Conservation (phyloP, 2,329 filamentous ascomycete genomes). For the Penicillium sp. region DNA sequence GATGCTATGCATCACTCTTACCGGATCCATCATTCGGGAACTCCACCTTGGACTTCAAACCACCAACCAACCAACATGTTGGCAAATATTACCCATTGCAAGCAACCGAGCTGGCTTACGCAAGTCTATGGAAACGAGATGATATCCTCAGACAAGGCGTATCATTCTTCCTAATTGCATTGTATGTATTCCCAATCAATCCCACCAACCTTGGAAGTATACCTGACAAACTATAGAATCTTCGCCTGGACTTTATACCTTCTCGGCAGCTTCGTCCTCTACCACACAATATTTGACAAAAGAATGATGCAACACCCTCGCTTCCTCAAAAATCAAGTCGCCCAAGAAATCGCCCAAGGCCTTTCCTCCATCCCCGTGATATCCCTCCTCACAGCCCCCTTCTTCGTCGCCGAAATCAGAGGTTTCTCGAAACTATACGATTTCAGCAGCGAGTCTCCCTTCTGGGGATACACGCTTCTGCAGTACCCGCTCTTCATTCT, state of each 20-base stretch:
- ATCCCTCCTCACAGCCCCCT: conserved; percentile 73
- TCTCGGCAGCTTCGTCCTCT: conserved; percentile 76
- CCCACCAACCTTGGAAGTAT: not conserved
- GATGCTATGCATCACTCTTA: conserved; percentile 61
- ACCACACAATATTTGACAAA: conserved; percentile 88
- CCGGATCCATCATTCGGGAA: conserved; percentile 9
- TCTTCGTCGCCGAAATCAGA: conserved; percentile 79
- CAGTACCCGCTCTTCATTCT: conserved; percentile 85
- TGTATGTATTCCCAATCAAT: conserved; percentile 13
- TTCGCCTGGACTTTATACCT: conserved; percentile 84
- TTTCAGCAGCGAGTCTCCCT: conserved; percentile 68
- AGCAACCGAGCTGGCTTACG: conserved; percentile 27
- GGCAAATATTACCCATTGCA: conserved; percentile 25
- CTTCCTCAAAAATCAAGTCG: conserved; percentile 89
- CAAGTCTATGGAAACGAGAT: conserved; percentile 32
- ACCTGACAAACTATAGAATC: conserved; percentile 57
- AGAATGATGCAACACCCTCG: conserved; percentile 82
- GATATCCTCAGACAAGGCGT: conserved; percentile 28
- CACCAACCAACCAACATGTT: conserved; percentile 26
- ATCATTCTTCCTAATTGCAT: conserved; percentile 30
- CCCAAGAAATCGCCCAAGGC: conserved; percentile 78
- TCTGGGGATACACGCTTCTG: conserved; percentile 70
- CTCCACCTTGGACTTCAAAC: not conserved
- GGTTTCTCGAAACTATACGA: conserved; percentile 88
- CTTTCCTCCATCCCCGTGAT: conserved; percentile 75